A percentile compares a stretch with the other conserved stretches of the same genome.
These are phyloP conservation scores for Mytilinidion resinicola DNA, from an alignment of 495 filamentous ascomycete species.

Conservation along the genomic window DNA sequence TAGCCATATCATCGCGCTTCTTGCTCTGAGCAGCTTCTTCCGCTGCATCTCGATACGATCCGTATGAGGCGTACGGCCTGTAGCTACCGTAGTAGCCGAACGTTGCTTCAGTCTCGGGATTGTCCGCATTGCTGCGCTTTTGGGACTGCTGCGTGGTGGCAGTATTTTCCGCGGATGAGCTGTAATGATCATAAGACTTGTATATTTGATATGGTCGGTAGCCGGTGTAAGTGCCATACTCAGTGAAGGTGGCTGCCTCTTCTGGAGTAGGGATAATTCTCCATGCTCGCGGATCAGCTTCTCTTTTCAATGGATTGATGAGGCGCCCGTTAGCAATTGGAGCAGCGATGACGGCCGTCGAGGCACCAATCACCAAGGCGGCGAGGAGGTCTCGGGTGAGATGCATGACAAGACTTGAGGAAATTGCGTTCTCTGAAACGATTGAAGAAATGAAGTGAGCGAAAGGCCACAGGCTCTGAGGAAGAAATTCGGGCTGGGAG, in stretches of 20 bases:
- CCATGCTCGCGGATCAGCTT: too few relatives aligned
- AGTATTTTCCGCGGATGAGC: background rate
- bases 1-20: background rate
- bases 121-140: conserved; percentile 26
- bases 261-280: too few relatives aligned
- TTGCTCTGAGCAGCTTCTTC: background rate
- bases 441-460: too few relatives aligned
- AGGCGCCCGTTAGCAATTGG: background rate
- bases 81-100: background rate
- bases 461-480: too few relatives aligned
- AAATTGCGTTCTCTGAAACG: too few relatives aligned
- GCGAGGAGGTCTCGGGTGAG: background rate
- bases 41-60: background rate
- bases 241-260: too few relatives aligned
- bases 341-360: background rate
- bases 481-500: too few relatives aligned
- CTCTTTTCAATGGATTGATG: too few relatives aligned
- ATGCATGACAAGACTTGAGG: background rate
- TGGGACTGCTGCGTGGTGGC: background rate
- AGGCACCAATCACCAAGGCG: background rate
- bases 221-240: too few relatives aligned
- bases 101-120: conserved; percentile 9
- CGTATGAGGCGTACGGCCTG: background rate
- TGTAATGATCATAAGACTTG: background rate
- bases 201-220: background rate